Conservation (phyloP, 148 eudicot genomes). For the Rhododendron ovatum region DNA sequence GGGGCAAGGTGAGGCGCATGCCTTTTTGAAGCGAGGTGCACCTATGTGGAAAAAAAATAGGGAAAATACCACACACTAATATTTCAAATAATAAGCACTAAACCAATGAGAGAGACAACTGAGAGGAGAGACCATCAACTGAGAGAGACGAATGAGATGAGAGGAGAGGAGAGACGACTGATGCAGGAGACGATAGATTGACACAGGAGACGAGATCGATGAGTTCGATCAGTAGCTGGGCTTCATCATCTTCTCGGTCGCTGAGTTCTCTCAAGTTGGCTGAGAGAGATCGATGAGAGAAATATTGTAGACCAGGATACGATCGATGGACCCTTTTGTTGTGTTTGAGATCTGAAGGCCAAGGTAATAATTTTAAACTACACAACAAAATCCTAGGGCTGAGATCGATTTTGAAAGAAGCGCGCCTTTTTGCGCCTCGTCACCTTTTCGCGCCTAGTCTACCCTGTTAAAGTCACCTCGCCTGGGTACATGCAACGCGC, state of each 20-base stretch:
- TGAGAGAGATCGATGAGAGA: background rate
- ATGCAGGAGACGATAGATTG: no score
- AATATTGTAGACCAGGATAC: background rate
- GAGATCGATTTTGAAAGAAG: background rate
- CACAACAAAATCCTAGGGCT: background rate
- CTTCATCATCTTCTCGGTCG: background rate
- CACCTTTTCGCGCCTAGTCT: background rate
- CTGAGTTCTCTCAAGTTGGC: background rate
- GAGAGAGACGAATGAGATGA: no score
- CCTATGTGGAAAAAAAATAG: background rate
- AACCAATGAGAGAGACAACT: background rate
- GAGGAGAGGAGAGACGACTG: background rate
- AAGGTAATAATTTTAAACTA: background rate
- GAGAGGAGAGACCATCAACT: background rate
- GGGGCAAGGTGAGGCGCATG: background rate
- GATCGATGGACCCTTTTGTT: background rate
- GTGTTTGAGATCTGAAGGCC: background rate
- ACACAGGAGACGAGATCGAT: background rate
- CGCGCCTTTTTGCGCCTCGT: background rate
- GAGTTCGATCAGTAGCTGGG: background rate
- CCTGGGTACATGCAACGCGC: background rate
- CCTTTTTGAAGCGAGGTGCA: no score
- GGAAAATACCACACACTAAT: background rate
- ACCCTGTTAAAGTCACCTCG: background rate
- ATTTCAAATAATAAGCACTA: background rate